Conservation (phyloP, 2,329 filamentous ascomycete species). For the Alternaria ethzedia region DNA sequence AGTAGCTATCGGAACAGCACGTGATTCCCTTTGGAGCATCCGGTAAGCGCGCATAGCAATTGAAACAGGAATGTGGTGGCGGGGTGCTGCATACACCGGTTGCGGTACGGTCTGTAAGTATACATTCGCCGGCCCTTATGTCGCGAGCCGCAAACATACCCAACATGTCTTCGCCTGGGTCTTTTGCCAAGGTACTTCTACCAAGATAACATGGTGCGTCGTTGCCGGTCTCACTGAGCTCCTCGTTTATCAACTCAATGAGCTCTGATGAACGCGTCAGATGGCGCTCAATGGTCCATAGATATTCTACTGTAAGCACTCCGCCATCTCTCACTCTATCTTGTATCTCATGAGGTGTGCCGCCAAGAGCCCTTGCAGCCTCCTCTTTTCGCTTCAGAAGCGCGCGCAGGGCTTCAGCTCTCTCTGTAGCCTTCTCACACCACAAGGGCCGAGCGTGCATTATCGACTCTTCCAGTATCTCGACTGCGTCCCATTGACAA, state of each 20-base stretch:
- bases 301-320: constrained; percentile 19
- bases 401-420: constrained; percentile 3
- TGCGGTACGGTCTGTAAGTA: constrained; percentile 15
- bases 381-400: constrained; percentile 15
- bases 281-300: constrained; percentile 16
- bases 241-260: constrained; percentile 6
- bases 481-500: constrained; percentile 26
- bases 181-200: constrained; percentile 6
- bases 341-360: constrained; percentile 11
- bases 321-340: constrained; percentile 22
- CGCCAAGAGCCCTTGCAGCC: constrained; percentile 8
- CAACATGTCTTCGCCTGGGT: constrained; percentile 9
- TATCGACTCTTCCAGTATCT: constrained; percentile 11
- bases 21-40: constrained; percentile 11
- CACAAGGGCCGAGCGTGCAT: not conserved
- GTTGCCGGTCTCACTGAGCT: not conserved
- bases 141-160: constrained; percentile 13
- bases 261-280: constrained; percentile 5
- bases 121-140: constrained; percentile 16
- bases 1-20: constrained; percentile 30
- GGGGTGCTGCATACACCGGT: constrained; percentile 25
- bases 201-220: constrained; percentile 1
- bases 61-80: constrained; percentile 15
- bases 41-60: constrained; percentile 30
- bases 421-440: not conserved